Evolutionary conservation across 176 grass and related monocot species (phyloP).

Genomic region (Phragmites australis): DNA sequence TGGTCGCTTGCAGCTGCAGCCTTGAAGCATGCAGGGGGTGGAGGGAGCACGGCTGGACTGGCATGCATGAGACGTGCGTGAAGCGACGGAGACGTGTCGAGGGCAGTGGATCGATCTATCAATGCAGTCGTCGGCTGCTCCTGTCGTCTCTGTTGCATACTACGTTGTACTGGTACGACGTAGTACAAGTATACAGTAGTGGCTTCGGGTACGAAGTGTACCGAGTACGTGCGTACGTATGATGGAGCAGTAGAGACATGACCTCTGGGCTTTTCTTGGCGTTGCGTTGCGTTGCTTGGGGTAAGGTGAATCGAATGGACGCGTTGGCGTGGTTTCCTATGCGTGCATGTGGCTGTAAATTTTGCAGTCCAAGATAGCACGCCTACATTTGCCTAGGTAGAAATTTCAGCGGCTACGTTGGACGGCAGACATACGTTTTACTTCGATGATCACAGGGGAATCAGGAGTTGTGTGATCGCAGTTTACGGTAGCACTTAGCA

Average conservation of each 20-base stretch:
- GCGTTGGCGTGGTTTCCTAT: neutral
- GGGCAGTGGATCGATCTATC: neutral
- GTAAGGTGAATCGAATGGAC: too few relatives aligned
- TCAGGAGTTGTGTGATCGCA: too few relatives aligned
- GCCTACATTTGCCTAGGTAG: too few relatives aligned
- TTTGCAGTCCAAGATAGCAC: too few relatives aligned
- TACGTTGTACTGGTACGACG: neutral
- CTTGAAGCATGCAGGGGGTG: neutral
- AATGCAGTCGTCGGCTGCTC: neutral
- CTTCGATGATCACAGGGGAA: too few relatives aligned
- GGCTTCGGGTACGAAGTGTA: neutral
- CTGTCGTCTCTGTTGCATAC: neutral
- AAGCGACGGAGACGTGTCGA: slow-evolving; percentile 45
- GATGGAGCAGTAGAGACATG: neutral
- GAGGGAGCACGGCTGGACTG: slow-evolving; percentile 28
- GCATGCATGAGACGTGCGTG: slow-evolving; percentile 5
- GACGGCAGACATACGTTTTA: too few relatives aligned
- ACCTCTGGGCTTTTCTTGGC: neutral
- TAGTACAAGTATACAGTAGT: neutral
- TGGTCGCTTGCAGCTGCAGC: neutral
- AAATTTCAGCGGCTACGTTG: too few relatives aligned
- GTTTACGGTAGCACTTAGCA: too few relatives aligned
- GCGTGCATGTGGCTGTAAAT: neutral
- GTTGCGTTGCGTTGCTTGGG: neutral
- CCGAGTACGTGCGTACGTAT: neutral